A percentile compares a stretch with the other conserved stretches of the same genome.
phyloP scores from a whole-genome alignment of 208 protist species.

The Angomonas ambiguus region DNA sequence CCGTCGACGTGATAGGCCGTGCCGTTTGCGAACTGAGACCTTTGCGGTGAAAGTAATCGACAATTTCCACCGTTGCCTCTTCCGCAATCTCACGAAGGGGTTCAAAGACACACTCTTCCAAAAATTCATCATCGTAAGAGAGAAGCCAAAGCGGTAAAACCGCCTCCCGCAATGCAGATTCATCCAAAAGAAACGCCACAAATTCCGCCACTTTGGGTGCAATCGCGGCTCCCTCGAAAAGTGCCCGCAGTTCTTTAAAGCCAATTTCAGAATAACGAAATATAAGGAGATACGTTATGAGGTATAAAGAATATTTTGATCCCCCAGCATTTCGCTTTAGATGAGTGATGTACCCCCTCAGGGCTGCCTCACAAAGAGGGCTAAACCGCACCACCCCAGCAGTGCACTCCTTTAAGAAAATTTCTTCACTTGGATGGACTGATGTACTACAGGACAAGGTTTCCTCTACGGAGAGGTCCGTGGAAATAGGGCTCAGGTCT shows the following conservation, averaged over 20 bases:
- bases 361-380: constrained; percentile 53
- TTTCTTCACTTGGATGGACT: constrained; percentile 24
- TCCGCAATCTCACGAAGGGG: constrained; percentile 21
- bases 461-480: constrained; percentile 41
- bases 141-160: constrained; percentile 6
- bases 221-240: constrained; percentile 36
- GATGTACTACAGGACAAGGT: constrained; percentile 18
- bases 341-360: constrained; percentile 67
- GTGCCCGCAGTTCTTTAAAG: constrained; percentile 34
- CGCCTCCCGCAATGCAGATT: not conserved
- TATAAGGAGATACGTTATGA: constrained; percentile 69
- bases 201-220: constrained; percentile 10
- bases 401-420: constrained; percentile 41
- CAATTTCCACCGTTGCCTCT: constrained; percentile 20
- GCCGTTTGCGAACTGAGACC: not conserved
- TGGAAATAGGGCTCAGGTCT: constrained; percentile 16
- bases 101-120: constrained; percentile 7
- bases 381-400: constrained; percentile 53
- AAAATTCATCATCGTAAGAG: constrained; percentile 13
- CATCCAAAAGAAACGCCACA: constrained; percentile 10
- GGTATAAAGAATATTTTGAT: constrained; percentile 50
- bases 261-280: constrained; percentile 55
- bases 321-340: constrained; percentile 47
- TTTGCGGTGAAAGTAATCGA: constrained; percentile 27
- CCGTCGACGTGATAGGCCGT: not conserved